A percentile compares a stretch with the other conserved stretches of the same genome.
Evolutionary conservation across 805 yeast species (phyloP).

Genomic region (Kodamaea leandrae): DNA sequence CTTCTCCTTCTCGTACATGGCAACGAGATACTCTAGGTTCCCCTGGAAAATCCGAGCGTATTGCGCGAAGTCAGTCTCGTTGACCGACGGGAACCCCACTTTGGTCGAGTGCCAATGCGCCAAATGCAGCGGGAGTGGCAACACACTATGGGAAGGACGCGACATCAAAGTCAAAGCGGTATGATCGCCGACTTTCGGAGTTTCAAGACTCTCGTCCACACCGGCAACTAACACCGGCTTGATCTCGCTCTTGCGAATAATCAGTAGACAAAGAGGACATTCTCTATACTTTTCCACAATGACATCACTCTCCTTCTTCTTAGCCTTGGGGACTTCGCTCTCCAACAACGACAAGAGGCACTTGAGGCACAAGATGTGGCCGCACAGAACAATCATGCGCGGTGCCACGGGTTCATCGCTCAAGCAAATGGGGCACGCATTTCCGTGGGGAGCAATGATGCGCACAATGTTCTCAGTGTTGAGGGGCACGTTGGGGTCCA

Average conservation of each 20-base stretch:
- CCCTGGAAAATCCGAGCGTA: conserved; percentile 74
- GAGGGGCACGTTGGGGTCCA: conserved; percentile 76
- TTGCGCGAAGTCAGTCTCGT: conserved; percentile 22
- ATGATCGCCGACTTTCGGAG: conserved; percentile 56
- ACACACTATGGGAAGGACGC: conserved; percentile 38
- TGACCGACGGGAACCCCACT: conserved; percentile 45
- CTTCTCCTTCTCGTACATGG: conserved; percentile 61
- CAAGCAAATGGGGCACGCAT: conserved; percentile 89
- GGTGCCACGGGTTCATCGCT: conserved; percentile 86
- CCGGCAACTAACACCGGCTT: conserved; percentile 59
- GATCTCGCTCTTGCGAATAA: conserved; percentile 50
- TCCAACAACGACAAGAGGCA: conserved; percentile 75
- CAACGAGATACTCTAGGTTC: conserved; percentile 49
- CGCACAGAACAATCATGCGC: conserved; percentile 85
- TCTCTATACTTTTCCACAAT: conserved; percentile 52
- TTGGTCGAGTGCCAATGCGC: conserved; percentile 28
- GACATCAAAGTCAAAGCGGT: conserved; percentile 64
- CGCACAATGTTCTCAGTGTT: conserved; percentile 60
- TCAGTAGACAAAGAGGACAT: conserved; percentile 78
- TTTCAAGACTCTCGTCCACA: conserved; percentile 53
- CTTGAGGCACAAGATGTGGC: conserved; percentile 84
- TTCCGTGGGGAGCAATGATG: conserved; percentile 70
- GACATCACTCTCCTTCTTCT: conserved; percentile 34
- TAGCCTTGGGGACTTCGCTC: conserved; percentile 43
- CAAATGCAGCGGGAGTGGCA: conserved; percentile 45